Evolutionary conservation across 108 stramenopile species (phyloP).

Genomic region (Nannochloropsis gaditana): DNA sequence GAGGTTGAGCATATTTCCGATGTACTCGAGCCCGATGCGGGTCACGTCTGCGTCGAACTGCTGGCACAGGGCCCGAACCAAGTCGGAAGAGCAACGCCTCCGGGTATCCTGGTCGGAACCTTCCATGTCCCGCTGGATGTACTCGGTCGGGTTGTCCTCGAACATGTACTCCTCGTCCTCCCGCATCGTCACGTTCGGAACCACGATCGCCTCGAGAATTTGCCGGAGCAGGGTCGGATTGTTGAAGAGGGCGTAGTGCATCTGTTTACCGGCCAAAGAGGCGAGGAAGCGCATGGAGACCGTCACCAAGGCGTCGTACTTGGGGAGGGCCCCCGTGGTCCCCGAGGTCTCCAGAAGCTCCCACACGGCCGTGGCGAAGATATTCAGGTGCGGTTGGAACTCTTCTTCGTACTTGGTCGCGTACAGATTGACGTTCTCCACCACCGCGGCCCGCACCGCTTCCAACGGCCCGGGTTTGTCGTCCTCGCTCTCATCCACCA

Average conservation of each 20-base stretch:
- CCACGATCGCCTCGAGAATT: slow-evolving; percentile 80
- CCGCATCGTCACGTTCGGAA: slow-evolving; percentile 85
- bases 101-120: slow-evolving; percentile 85
- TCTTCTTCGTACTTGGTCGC: slow-evolving; percentile 92
- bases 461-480: slow-evolving; percentile 42
- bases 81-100: slow-evolving; percentile 79
- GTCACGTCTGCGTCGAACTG: slow-evolving; percentile 79
- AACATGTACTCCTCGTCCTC: slow-evolving; percentile 77
- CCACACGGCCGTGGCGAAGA: slow-evolving; percentile 80
- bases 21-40: slow-evolving; percentile 69
- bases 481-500: slow-evolving; percentile 75
- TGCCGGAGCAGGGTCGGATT: slow-evolving; percentile 64
- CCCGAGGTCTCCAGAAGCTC: slow-evolving; percentile 65
- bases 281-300: slow-evolving; percentile 82
- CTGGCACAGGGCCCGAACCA: slow-evolving; percentile 82
- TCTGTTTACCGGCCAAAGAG: slow-evolving; percentile 71
- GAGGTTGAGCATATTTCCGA: slow-evolving; percentile 67
- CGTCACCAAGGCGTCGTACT: slow-evolving; percentile 83
- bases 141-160: slow-evolving; percentile 92
- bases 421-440: slow-evolving; percentile 84
- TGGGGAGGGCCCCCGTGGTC: slow-evolving; percentile 30
- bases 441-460: slow-evolving; percentile 74
- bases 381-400: slow-evolving; percentile 67
- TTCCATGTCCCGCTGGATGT: slow-evolving; percentile 92
- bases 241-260: slow-evolving; percentile 75